phyloP scores from a whole-genome alignment of 139 green algal genomes.

The Yamagishiella unicocca region DNA sequence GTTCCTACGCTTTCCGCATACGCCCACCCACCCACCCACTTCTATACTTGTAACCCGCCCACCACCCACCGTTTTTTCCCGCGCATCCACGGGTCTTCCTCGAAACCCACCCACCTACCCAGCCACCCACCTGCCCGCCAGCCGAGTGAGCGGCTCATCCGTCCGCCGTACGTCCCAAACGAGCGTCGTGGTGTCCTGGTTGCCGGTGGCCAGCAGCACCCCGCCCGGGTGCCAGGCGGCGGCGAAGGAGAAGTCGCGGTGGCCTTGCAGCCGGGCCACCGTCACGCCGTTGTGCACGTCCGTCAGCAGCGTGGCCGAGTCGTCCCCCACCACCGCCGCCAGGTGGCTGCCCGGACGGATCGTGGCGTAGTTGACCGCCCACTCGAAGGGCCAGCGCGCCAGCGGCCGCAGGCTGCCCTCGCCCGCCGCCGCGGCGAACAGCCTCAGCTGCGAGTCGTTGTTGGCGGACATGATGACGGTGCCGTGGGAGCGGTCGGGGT shows the following conservation, averaged over 20 bases:
- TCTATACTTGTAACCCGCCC: no score
- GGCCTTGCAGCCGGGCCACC: conserved; percentile 64
- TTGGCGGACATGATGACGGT: conserved; percentile 82
- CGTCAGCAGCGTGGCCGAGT: conserved; percentile 67
- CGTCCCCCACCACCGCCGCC: conserved; percentile 77
- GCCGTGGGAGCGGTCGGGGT: conserved; percentile 18
- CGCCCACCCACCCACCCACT: no score
- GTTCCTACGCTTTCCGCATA: no score
- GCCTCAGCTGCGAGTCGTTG: conserved; percentile 80
- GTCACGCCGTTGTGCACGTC: conserved; percentile 56
- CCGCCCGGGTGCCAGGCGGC: conserved; percentile 91
- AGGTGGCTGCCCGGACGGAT: conserved; percentile 46
- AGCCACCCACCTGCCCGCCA: conserved; percentile 61
- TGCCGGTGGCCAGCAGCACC: conserved; percentile 90
- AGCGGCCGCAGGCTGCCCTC: conserved; percentile 37
- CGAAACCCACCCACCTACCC: no score
- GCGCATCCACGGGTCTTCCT: no score
- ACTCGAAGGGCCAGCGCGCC: conserved; percentile 69
- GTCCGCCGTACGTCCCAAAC: conserved; percentile 84
- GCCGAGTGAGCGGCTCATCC: conserved; percentile 52
- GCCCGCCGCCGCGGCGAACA: conserved; percentile 31
- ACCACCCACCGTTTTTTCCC: not conserved
- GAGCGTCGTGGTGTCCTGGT: conserved; percentile 89
- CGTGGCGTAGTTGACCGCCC: conserved; percentile 92
- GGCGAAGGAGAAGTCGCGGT: conserved; percentile 95